Base-by-base conservation (phyloP, 441 rosid species). In the Erysimum pusillum region DNA sequence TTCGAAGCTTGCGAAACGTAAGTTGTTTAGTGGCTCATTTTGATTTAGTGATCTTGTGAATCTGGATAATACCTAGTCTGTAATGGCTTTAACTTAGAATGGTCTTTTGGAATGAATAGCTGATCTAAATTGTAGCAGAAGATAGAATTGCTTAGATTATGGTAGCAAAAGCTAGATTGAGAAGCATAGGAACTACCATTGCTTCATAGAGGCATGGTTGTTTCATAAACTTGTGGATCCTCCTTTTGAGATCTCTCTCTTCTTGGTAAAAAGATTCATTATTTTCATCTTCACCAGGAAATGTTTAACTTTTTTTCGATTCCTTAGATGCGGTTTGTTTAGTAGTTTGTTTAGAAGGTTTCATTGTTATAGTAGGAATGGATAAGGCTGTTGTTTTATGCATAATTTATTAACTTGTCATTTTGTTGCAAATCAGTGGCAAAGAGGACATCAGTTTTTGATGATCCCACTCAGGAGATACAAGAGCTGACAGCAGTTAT, bases 381-480 rank as follows among this genome's bases (percentile, higher is more conserved):
- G 10, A 59, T 58, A 44, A 58, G 35, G 61, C 14, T 39, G 52
- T 7, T 52, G 28, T 46, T 20, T 20, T 8, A 3, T 8, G 65
- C n/a, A 25, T 22, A n/a, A 5, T 18, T 36, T 52, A 42, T 17
- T 17, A 53, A 61, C 70, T 39, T n/a, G 38, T 38, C 2, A 22
- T 39, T 48, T 32, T 68, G 63, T 57, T 74, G 63, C 4, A 45
- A 60, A 78, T 58, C 83, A 94, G 98, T 94, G 73, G 99, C 97
- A 32, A 94, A 94, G 91, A 86, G 92, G 66, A 87, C 96, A 39
- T 92, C 98, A 0, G 93, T 94, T 49, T 94, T 92, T 76, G 99
- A 94, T 67, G 97, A 94, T 87, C 99, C 99, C 32, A 90, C 97
- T 7, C 72, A 80, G 86, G 96, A 92, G 87, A 92, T 94, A 82